A percentile compares a stretch with the other conserved stretches of the same genome.
Evolutionary conservation across 2,329 filamentous ascomycete species (phyloP).

Genomic region (Gyromitra esculenta): DNA sequence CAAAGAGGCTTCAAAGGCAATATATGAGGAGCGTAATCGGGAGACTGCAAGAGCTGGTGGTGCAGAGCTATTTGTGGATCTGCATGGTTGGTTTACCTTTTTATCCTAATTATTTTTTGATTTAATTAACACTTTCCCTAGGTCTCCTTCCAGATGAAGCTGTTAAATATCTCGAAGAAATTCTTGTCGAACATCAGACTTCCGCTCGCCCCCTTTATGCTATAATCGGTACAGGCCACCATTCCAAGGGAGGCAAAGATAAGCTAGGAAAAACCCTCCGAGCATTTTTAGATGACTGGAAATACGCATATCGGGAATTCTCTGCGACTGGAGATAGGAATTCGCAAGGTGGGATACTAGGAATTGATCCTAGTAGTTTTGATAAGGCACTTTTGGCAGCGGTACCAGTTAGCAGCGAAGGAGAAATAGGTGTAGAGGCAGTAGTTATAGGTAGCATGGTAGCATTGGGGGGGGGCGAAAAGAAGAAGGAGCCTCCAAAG

Average conservation of each 20-base stretch:
- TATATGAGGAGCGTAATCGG: conserved; percentile 94
- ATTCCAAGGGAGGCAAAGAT: conserved; percentile 98
- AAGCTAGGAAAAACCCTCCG: conserved; percentile 96
- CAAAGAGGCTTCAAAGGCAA: conserved; percentile 86
- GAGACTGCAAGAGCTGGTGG: conserved; percentile 59
- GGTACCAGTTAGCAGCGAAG: conserved; percentile 33
- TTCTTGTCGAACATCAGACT: conserved; percentile 81
- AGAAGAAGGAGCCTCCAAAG: conserved; percentile 53
- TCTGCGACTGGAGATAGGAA: conserved; percentile 79
- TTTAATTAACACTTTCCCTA: conserved; percentile 56
- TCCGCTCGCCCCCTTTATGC: conserved; percentile 84
- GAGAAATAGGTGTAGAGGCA: conserved; percentile 9
- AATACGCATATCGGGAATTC: conserved; percentile 95
- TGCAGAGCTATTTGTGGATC: conserved; percentile 87
- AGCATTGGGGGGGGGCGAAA: conserved; percentile 13
- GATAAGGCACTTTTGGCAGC: conserved; percentile 68
- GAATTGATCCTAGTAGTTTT: conserved; percentile 74
- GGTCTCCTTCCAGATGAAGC: conserved; percentile 97
- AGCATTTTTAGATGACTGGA: conserved; percentile 91
- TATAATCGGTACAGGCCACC: conserved; percentile 95
- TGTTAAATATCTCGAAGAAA: conserved; percentile 88
- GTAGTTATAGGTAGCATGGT: conserved; percentile 39
- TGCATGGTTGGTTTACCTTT: conserved; percentile 69
- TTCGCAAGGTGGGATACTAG: conserved; percentile 65
- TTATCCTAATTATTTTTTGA: conserved; percentile 36